Evolutionary conservation across 2,329 filamentous ascomycete genomes (phyloP), one percentile per base, ranked within the genome.

Genomic region (Plectosphaerella cucumerina): DNA sequence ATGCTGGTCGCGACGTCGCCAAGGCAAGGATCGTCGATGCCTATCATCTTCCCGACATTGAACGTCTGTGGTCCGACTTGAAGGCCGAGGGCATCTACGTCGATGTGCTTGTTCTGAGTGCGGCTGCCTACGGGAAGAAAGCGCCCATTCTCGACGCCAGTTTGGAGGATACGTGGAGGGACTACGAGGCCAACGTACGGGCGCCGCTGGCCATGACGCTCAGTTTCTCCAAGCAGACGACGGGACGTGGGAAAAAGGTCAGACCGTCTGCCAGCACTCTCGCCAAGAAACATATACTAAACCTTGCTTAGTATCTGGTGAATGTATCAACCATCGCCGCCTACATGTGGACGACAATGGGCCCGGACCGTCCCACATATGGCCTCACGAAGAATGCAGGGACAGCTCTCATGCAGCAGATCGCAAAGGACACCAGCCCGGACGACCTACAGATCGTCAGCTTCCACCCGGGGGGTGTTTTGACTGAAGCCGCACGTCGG

Each of bases 301-400:
- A 5, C 39, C 12, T 18, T 18, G 17, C 39, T 18, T 33, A 66
- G 61, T 65, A 61, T 17, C 59, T 70, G 12, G 47, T 70, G 44
- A 62, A 67, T 46, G 50, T 68, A 5, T 65, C 67, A 2, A 63
- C 61, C 42, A 26, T 44, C 4, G 50, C 44, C 14, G 22, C 33
- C 6, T 55, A 55, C 26, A 55, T 55, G 53, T 55, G 53, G 53
- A 31, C 45, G 12, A 48, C 53, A 3, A 55, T 55, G 42, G 21
- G 20, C 3, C 21, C 21, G 11, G 42, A 58, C 1, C 59, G 59
- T 5, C 60, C 62, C 1, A 59, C 54, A 2, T 74, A 74, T 50
- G 59, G 61, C 2, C 46, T 71, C 18, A 70, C 69, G 21, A 76
- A 76, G 58, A 65, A 63, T 17, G 57, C 70, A 0, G 62, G 63